Evolutionary conservation across 495 filamentous ascomycete genomes (phyloP), one percentile per base, ranked within the genome.

Genomic region (Geopyxis carbonaria): DNA sequence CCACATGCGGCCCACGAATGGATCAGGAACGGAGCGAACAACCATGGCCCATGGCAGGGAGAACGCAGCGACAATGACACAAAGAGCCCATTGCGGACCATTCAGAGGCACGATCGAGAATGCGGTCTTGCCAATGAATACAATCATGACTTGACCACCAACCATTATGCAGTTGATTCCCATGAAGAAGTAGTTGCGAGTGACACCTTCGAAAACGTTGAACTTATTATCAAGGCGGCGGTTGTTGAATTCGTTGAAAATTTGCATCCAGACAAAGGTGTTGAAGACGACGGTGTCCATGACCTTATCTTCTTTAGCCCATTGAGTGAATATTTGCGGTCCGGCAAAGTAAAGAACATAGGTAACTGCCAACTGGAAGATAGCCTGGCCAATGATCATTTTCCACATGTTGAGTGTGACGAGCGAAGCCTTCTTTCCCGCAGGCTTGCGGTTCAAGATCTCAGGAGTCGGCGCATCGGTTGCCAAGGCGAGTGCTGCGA

Each of bases 191-290:
- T 67, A 75, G 57, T 92, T 92, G 33, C 67, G 63, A 45, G 64
- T 63, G 42, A 89, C 67, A 34, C 80, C 80, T 57, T 86, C 80
- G 50, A 91, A 82, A 31, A 92, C 84, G 61, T 92, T 92, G 64
- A 87, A 72, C 13, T 76, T 67, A 60, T 92, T 92, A 58, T 92
- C 83, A 15, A 92, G 64, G 16, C 82, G 79, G 32, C 83, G 80
- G 59, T 85, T 87, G 66, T 89, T 92, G 72, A 83, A 87, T 55
- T 87, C 77, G 58, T 92, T 92, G 64, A 91, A 92, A 45, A 92
- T 86, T 45, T 92, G 83, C 82, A 92, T 89, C 83, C 83, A 92
- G 13, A 92, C 83, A 37, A 92, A 92, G 3, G 80, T 81, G 62
- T 93, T 93, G 69, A 93, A 93, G 4, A 93, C 77, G 31, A 91